Evolutionary conservation across 495 filamentous ascomycete genomes (phyloP).

Genomic region (Cercophora samala): DNA sequence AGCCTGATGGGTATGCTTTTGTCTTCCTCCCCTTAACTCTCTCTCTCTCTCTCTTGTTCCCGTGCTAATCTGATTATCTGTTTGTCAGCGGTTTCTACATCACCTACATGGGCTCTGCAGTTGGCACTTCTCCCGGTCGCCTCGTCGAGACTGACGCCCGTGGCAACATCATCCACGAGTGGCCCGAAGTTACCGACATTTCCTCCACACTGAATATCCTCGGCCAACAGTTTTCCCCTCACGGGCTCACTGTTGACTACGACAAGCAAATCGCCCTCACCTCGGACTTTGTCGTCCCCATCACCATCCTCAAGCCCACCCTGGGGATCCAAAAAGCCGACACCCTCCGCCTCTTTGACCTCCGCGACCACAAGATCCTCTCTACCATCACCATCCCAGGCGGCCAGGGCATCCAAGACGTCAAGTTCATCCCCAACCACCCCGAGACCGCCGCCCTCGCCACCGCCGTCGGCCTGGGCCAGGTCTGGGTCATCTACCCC

Average conservation of each 20-base stretch:
- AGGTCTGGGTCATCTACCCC: slow-evolving; percentile 65
- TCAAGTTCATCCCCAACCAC: slow-evolving; percentile 64
- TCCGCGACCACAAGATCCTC: slow-evolving; percentile 50
- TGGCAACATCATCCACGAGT: slow-evolving; percentile 61
- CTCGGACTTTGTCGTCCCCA: slow-evolving; percentile 60
- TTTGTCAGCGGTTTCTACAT: slow-evolving; percentile 53
- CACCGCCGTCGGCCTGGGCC: slow-evolving; percentile 58
- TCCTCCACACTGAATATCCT: slow-evolving; percentile 51
- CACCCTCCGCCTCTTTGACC: slow-evolving; percentile 59
- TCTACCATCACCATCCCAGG: slow-evolving; percentile 61
- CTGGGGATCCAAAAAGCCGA: slow-evolving; percentile 50
- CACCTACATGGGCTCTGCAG: slow-evolving; percentile 52
- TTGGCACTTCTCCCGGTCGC: slow-evolving; percentile 56
- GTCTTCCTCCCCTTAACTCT: background rate
- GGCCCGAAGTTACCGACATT: slow-evolving; percentile 50
- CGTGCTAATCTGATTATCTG: background rate
- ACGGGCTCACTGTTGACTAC: slow-evolving; percentile 58
- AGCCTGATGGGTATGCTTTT: slow-evolving; percentile 52
- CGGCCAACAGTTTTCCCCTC: slow-evolving; percentile 57
- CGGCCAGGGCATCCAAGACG: slow-evolving; percentile 60
- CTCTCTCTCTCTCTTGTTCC: background rate
- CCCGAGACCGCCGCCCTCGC: slow-evolving; percentile 56
- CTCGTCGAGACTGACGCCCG: slow-evolving; percentile 58
- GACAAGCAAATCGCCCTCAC: slow-evolving; percentile 56
- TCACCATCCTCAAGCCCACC: slow-evolving; percentile 58